Conservation (phyloP, 1,284 basidiomycete species). For the Sutorius eximius region DNA sequence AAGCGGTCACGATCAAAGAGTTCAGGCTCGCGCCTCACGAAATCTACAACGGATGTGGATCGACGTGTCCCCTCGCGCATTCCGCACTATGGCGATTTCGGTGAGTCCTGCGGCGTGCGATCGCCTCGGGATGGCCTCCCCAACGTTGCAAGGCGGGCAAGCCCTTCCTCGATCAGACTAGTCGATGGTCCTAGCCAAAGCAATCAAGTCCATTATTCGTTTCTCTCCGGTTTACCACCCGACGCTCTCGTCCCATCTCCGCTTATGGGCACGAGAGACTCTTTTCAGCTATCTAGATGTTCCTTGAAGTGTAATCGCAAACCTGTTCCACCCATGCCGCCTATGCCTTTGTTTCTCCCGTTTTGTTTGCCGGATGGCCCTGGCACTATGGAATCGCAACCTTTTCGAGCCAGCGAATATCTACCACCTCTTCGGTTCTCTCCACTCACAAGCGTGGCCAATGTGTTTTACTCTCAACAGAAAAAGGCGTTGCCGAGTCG, state of each 20-base stretch:
- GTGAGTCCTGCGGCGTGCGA: background rate
- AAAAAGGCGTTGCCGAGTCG: background rate
- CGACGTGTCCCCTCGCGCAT: background rate
- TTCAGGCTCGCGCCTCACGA: constrained; percentile 5
- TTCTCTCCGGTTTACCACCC: constrained; percentile 27
- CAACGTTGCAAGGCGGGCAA: constrained; percentile 11
- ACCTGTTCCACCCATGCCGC: constrained; percentile 22
- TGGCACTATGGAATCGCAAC: background rate
- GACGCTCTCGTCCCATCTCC: constrained; percentile 19
- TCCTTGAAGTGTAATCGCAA: constrained; percentile 15
- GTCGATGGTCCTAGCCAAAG: constrained; percentile 17
- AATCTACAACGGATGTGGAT: constrained; percentile 11
- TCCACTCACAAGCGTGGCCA: constrained; percentile 12
- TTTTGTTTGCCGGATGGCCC: constrained; percentile 1
- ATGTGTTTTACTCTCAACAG: constrained; percentile 4
- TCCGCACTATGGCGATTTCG: constrained; percentile 11
- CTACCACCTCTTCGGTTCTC: constrained; percentile 25
- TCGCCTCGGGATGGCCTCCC: background rate
- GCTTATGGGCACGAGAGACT: constrained; percentile 28
- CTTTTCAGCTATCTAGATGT: constrained; percentile 26
- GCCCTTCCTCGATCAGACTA: constrained; percentile 29
- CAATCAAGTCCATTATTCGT: constrained; percentile 23
- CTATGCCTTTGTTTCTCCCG: constrained; percentile 16
- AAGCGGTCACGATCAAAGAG: background rate
- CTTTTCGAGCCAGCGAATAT: background rate